Base-by-base conservation (phyloP, 768 basidiomycete species). In the Lentinus tigrinus region DNA sequence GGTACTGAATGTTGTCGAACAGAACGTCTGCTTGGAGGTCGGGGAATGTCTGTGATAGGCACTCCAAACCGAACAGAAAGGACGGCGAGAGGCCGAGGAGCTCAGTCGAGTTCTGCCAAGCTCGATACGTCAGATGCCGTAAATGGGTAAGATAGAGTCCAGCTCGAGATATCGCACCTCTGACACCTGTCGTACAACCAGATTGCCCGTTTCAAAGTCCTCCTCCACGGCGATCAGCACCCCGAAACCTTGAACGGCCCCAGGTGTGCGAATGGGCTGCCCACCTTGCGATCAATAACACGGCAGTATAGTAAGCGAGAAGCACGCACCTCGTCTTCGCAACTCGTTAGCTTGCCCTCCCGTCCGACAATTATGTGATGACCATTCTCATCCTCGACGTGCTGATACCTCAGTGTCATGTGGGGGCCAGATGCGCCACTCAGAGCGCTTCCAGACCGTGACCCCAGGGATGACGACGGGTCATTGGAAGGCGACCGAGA, bases 191-290 rank as follows among this genome's bases (percentile, higher is more conserved):
- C 85, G 79, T 37, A 93, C 89, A 7, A 79, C 63, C 13, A 92
- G 72, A 3, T 75, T 73, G 0, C 77, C 82, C 2, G 70, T 71
- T 23, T 87, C 82, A 8, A 79, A 75, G 17, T 80, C 69, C 62
- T 89, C 83, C 58, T 88, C 84, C 0, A 92, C 73, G 1, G 81
- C 88, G 49, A 93, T 80, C 3, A 93, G 77, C 0, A 93, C 86
- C n/a, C 91, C 91, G 65, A 88, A 94, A 0, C 84, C 85, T 74
- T 94, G 92, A 1, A 93, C 81, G 1, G 91, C 85, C 3, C 91
- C 91, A 13, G 91, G 92, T 0, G 87, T 85, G 0, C 85, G 83
- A 47, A 94, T 94, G 0, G 91, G 92, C 86, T 89, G 53, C 7
- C 54, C 14, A 21, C 10, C 3, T 34, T 19, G 23, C 24, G 47